phyloP scores from a whole-genome alignment of 140 eudicot species.

The Erigeron philadelphicus region DNA sequence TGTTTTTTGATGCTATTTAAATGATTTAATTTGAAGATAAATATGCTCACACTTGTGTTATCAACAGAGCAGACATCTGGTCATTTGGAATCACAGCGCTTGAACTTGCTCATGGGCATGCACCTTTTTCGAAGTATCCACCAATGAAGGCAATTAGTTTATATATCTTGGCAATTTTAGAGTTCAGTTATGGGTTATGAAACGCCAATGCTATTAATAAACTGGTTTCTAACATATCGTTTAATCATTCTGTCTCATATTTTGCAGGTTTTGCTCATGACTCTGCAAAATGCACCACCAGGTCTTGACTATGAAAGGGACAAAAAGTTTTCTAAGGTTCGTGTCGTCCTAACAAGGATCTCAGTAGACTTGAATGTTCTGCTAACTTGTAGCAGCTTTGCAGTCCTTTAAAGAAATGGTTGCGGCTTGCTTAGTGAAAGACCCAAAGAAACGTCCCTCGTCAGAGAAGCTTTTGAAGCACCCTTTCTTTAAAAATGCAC shows the following conservation, averaged over 20 bases:
- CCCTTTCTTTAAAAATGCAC: constrained; percentile 75
- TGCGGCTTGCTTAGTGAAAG: constrained; percentile 93
- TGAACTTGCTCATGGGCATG: constrained; percentile 98
- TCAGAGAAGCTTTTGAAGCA: constrained; percentile 90
- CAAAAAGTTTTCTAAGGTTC: constrained; percentile 86
- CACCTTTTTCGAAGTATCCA: constrained; percentile 94
- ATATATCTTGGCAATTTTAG: background rate
- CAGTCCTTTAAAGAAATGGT: constrained; percentile 92
- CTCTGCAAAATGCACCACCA: constrained; percentile 95
- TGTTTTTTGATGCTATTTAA: background rate
- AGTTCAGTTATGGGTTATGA: background rate
- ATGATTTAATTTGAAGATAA: constrained; percentile 3
- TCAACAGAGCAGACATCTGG: constrained; percentile 96
- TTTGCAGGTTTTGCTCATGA: constrained; percentile 82
- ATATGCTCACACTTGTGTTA: constrained; percentile 1
- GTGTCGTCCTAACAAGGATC: constrained; percentile 20
- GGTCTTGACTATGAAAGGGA: constrained; percentile 96
- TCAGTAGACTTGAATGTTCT: constrained; percentile 21
- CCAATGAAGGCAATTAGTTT: constrained; percentile 79
- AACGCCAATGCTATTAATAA: constrained; percentile 1
- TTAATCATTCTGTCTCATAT: background rate
- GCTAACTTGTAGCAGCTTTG: constrained; percentile 33
- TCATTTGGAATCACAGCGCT: constrained; percentile 97
- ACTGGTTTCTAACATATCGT: constrained; percentile 2
- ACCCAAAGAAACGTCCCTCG: constrained; percentile 90